These are phyloP conservation scores for Phytopythium vexans DNA, from an alignment of 352 stramenopile genomes.

Conservation along the genomic window DNA sequence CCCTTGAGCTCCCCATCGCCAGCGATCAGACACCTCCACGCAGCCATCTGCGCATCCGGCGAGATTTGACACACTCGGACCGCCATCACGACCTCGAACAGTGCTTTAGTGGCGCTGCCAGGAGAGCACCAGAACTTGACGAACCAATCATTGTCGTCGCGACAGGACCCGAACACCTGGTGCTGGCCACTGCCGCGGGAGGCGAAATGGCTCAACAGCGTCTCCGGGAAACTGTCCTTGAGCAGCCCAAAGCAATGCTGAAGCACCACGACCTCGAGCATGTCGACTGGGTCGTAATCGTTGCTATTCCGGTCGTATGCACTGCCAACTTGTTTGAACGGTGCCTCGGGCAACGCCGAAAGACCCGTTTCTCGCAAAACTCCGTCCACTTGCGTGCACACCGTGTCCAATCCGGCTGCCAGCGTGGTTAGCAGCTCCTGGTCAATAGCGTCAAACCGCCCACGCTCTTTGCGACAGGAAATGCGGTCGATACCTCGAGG, in stretches of 20 bases:
- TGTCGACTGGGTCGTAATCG: neutral
- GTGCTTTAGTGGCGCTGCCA: no score
- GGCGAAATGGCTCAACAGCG: no score
- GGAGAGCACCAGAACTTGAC: no score
- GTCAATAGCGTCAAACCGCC: neutral
- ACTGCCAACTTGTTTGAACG: neutral
- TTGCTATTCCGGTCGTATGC: neutral
- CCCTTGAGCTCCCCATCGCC: neutral
- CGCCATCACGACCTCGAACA: neutral
- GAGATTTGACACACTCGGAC: slow-evolving; percentile 1
- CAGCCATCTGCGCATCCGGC: neutral
- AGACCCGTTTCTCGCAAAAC: neutral
- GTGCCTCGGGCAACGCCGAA: neutral
- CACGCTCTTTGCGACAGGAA: neutral
- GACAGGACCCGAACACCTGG: no score
- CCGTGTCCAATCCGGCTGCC: neutral
- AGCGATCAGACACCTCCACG: slow-evolving; percentile 1
- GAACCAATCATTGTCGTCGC: no score
- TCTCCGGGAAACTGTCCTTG: no score
- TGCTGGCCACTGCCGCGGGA: no score
- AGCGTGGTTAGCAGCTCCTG: neutral
- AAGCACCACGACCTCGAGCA: neutral
- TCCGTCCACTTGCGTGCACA: neutral
- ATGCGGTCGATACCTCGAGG: neutral
- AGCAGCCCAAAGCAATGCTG: no score